Percentiles rank a stretch among this genome's conserved stretches.
These are phyloP conservation scores for Nannochloropsis oceanica DNA, from an alignment of 108 stramenopile genomes.

Conservation along the genomic window DNA sequence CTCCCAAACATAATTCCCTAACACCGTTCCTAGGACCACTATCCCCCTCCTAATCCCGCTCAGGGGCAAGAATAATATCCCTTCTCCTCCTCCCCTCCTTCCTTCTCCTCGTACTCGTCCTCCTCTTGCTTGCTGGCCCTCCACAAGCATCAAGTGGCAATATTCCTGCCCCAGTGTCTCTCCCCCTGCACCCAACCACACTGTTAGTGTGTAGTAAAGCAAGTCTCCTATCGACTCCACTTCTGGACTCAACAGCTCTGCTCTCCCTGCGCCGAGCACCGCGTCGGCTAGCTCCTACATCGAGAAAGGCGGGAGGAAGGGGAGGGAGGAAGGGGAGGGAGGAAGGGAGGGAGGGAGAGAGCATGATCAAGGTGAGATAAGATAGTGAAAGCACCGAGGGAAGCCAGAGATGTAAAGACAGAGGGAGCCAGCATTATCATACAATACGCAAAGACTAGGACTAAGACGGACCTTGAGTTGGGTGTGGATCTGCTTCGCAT, in stretches of 20 bases:
- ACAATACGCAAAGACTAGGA: too few relatives aligned
- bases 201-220: neutral
- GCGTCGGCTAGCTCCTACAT: neutral
- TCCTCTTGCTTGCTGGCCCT: neutral
- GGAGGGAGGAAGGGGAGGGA: too few relatives aligned
- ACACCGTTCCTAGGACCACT: neutral
- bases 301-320: too few relatives aligned
- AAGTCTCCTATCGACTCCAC: neutral
- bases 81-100: neutral
- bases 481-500: neutral
- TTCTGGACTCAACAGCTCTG: neutral
- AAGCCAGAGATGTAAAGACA: too few relatives aligned
- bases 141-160: neutral
- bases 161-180: neutral
- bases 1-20: neutral
- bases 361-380: too few relatives aligned
- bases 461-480: neutral
- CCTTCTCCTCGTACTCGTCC: too few relatives aligned
- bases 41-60: neutral
- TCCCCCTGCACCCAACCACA: neutral
- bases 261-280: neutral
- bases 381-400: too few relatives aligned
- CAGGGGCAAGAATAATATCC: neutral
- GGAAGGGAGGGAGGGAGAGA: too few relatives aligned
- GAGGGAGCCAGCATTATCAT: too few relatives aligned